phyloP scores from a whole-genome alignment of 2,329 filamentous ascomycete genomes.

The Dactylonectria macrodidyma region DNA sequence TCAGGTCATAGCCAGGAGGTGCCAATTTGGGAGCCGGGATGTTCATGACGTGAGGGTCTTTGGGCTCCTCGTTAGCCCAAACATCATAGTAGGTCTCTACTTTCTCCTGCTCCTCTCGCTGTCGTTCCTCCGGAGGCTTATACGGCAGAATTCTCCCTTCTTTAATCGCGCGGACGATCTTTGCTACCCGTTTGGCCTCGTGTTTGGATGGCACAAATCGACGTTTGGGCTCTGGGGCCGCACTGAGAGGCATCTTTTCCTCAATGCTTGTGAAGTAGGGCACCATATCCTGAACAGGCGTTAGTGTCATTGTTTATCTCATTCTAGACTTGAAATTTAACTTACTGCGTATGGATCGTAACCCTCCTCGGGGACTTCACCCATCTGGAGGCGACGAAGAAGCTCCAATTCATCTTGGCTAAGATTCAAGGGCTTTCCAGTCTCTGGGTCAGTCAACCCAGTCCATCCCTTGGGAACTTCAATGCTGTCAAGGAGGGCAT shows the following conservation, averaged over 20 bases:
- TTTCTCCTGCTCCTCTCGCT: slow-evolving; percentile 80
- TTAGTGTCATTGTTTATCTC: slow-evolving; percentile 22
- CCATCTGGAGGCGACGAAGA: slow-evolving; percentile 88
- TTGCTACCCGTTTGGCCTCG: slow-evolving; percentile 96
- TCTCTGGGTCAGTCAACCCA: slow-evolving; percentile 92
- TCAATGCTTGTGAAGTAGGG: slow-evolving; percentile 94
- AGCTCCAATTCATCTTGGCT: slow-evolving; percentile 91
- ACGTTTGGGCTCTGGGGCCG: slow-evolving; percentile 95
- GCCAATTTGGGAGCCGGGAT: slow-evolving; percentile 94
- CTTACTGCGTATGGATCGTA: slow-evolving; percentile 92
- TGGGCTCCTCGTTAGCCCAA: slow-evolving; percentile 92
- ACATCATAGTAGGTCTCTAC: slow-evolving; percentile 86
- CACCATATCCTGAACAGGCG: slow-evolving; percentile 76
- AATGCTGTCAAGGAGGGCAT: slow-evolving; percentile 95
- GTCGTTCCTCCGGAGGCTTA: slow-evolving; percentile 77
- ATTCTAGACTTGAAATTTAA: slow-evolving; percentile 18
- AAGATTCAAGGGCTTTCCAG: slow-evolving; percentile 91
- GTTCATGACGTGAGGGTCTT: slow-evolving; percentile 91
- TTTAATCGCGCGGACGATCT: slow-evolving; percentile 94
- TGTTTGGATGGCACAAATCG: slow-evolving; percentile 97
- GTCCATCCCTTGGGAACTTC: slow-evolving; percentile 98
- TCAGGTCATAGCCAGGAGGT: slow-evolving; percentile 94
- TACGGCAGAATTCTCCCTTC: slow-evolving; percentile 96
- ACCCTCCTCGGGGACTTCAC: slow-evolving; percentile 87
- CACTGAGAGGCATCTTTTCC: slow-evolving; percentile 95